Percentiles rank a stretch among this genome's conserved stretches.
phyloP scores from a whole-genome alignment of 345 rosid genomes.

The Salix suchowensis region DNA sequence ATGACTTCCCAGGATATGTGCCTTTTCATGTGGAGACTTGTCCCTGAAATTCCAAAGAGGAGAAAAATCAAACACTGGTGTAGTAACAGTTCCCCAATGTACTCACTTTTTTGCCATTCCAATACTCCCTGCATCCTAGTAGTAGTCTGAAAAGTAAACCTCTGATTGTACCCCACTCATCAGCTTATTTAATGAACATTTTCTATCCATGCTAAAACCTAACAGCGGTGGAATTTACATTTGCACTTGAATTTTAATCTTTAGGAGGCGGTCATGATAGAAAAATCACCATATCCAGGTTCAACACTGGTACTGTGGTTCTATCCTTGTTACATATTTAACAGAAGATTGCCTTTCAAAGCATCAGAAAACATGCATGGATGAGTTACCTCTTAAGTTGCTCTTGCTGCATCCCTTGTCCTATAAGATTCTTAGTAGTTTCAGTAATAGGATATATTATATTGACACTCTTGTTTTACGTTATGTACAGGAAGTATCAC shows the following conservation, averaged over 20 bases:
- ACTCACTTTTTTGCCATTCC: neutral
- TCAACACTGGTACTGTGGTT: neutral
- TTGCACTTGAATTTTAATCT: neutral
- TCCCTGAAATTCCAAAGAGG: slow-evolving; percentile 53
- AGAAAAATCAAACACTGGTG: slow-evolving; percentile 13
- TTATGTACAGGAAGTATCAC: slow-evolving; percentile 38
- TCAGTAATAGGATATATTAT: slow-evolving; percentile 26
- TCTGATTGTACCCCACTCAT: neutral
- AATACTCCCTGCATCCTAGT: neutral
- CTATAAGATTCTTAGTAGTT: slow-evolving; percentile 36
- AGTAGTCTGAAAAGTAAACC: neutral
- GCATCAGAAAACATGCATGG: neutral
- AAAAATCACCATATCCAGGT: neutral
- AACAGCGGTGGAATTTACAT: neutral
- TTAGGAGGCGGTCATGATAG: neutral
- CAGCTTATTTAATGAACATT: neutral
- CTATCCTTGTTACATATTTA: neutral
- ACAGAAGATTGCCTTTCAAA: neutral
- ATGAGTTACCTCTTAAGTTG: slow-evolving; percentile 53
- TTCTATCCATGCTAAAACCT: neutral
- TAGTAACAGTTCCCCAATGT: neutral
- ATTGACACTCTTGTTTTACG: slow-evolving; percentile 28
- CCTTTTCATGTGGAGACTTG: slow-evolving; percentile 55
- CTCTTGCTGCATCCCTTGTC: slow-evolving; percentile 52
- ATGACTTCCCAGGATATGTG: slow-evolving; percentile 49